Percentiles rank a stretch among this genome's conserved stretches.
Conservation (phyloP, 2,329 filamentous ascomycete species). For the Exserohilum turcica region DNA sequence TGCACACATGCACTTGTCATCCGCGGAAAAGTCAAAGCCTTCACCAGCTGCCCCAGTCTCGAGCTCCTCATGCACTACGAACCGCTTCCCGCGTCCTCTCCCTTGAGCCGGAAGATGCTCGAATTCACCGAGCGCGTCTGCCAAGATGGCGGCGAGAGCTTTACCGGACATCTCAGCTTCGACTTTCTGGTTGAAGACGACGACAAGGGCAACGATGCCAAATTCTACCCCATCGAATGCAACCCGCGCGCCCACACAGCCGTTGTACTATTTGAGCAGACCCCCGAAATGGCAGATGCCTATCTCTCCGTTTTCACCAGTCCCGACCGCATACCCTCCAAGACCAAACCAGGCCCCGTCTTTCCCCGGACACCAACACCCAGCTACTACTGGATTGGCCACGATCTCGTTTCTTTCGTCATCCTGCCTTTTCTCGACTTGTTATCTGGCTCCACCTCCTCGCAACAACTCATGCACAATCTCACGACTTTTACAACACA, state of each 20-base stretch:
- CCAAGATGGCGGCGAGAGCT: conserved; percentile 51
- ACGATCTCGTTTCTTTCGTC: conserved; percentile 64
- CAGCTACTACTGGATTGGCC: conserved; percentile 68
- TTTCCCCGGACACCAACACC: conserved; percentile 27
- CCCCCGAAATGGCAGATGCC: conserved; percentile 33
- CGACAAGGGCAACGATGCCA: conserved; percentile 44
- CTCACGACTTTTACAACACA: conserved; percentile 48
- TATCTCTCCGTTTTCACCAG: conserved; percentile 35
- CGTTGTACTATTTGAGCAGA: conserved; percentile 61
- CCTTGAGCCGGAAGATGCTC: conserved; percentile 65
- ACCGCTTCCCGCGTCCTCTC: conserved; percentile 60
- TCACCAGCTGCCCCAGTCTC: conserved; percentile 68
- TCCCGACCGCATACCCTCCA: conserved; percentile 15
- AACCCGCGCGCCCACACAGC: conserved; percentile 74
- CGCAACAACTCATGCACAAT: conserved; percentile 29
- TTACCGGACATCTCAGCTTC: conserved; percentile 75
- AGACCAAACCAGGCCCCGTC: conserved; percentile 15
- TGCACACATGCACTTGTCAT: conserved; percentile 74
- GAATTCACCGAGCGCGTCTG: conserved; percentile 67
- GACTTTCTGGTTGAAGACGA: conserved; percentile 66
- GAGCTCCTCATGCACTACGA: conserved; percentile 70
- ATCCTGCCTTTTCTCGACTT: conserved; percentile 44
- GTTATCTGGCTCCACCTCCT: conserved; percentile 20
- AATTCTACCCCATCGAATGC: conserved; percentile 71
- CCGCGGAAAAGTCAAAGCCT: conserved; percentile 66